Evolutionary conservation across 306 rosid species (phyloP), one percentile per base, ranked within the genome.

Genomic region (Dalbergia cochinchinensis): DNA sequence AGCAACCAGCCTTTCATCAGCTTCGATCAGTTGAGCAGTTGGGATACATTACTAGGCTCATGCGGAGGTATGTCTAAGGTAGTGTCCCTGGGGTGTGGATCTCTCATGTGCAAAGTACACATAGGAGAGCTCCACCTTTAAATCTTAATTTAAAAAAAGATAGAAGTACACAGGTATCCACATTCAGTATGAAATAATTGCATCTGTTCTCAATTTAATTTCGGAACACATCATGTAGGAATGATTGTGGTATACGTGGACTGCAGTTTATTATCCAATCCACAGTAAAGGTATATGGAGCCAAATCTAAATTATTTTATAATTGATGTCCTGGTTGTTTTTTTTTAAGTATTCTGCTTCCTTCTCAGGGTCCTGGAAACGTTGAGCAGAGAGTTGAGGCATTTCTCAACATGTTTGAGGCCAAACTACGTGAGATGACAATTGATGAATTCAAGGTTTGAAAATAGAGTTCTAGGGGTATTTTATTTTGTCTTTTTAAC

Each of bases 1-100:
- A 95, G 91, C 96, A 91, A 73, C 90, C 99, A n/a, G 90, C 98
- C 19, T 95, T 92, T 84, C 98, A 95, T 85, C 99, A 95, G 89
- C 98, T 95, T 84, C 90, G 98, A 81, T 82, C 93, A 51, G 99
- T 95, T 81, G 99, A 95, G 87, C 99, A 95, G 77, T 93, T 95
- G 50, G 99, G 99, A 67, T 95, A 95, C 83, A 85, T 92, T 71
- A 86, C 99, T 54, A 79, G 54, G 71, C 92, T 95, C 71, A 65
- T 73, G 90, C 88, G 76, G 85, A 91, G 96, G 99, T 91, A 68
- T 84, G 89, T 26, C 55, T n/a, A 51, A 62, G 57, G 57, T 19
- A 54, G 80, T 12, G 4, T 73, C 65, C 48, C 59, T 37, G 53
- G 60, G 66, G 35, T 0, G 31, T 26, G 2, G 31, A 0, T 26